Evolutionary conservation across 768 basidiomycete genomes (phyloP).

Genomic region (Mycena amicta): DNA sequence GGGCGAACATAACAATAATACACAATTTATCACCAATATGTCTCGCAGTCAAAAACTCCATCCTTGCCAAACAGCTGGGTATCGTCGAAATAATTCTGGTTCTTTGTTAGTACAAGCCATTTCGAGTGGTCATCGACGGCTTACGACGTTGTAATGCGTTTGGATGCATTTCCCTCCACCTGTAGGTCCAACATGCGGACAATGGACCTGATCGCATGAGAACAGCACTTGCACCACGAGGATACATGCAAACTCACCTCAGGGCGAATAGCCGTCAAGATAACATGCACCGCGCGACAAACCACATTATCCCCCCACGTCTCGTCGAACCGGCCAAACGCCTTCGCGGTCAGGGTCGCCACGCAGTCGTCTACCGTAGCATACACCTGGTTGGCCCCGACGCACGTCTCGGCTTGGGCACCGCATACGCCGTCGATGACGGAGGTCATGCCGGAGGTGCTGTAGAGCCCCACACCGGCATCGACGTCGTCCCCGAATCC

Average conservation of each 20-base stretch:
- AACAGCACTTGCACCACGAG: neutral
- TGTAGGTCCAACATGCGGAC: neutral
- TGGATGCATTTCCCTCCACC: neutral
- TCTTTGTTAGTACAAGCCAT: no score
- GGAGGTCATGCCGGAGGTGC: neutral
- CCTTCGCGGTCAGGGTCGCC: neutral
- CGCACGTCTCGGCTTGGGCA: neutral
- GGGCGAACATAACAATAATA: no score
- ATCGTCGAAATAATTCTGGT: neutral
- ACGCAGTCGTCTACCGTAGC: neutral
- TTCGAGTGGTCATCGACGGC: no score
- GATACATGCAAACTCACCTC: neutral
- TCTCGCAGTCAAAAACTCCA: neutral
- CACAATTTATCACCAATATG: neutral
- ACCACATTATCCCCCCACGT: conserved; percentile 9
- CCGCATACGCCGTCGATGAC: neutral
- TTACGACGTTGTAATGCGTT: neutral
- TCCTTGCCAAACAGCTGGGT: neutral
- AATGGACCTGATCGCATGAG: neutral
- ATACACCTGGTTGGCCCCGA: conserved; percentile 2
- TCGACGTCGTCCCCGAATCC: neutral
- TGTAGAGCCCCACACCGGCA: neutral
- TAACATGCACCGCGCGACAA: conserved; percentile 1
- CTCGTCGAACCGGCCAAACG: conserved; percentile 4
- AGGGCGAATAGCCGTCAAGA: neutral